These are phyloP conservation scores for Penicillium rolfsii DNA, from an alignment of 2,329 filamentous ascomycete genomes.

Conservation along the genomic window DNA sequence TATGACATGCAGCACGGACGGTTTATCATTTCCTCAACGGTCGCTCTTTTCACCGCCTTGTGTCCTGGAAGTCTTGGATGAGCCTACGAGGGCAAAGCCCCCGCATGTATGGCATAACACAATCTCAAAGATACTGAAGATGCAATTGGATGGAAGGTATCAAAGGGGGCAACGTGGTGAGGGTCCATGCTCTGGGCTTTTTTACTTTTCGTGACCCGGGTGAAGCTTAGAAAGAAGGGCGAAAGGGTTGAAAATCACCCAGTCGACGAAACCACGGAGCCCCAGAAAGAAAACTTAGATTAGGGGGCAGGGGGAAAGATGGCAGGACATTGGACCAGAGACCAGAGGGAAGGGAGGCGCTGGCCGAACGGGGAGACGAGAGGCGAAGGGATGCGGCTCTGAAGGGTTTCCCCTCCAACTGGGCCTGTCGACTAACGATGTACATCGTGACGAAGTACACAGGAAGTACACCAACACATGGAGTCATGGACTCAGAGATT, in stretches of 20 bases:
- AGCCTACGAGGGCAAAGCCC: slow-evolving; percentile 5
- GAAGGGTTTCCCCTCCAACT: slow-evolving; percentile 1
- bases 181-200: slow-evolving; percentile 9
- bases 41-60: slow-evolving; percentile 25
- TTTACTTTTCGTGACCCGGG: neutral
- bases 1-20: slow-evolving; percentile 31
- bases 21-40: slow-evolving; percentile 19
- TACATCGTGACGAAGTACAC: neutral
- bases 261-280: neutral
- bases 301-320: neutral
- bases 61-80: slow-evolving; percentile 14
- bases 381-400: slow-evolving; percentile 10
- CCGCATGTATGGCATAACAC: slow-evolving; percentile 19
- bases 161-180: neutral
- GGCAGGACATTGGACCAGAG: neutral
- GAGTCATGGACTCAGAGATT: neutral
- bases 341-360: neutral
- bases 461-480: neutral
- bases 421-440: too few relatives aligned
- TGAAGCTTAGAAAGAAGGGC: neutral
- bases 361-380: neutral
- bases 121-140: slow-evolving; percentile 9
- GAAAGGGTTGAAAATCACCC: neutral
- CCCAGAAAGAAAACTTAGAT: neutral
- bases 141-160: slow-evolving; percentile 1